Evolutionary conservation across 768 basidiomycete species (phyloP).

Genomic region (Neoboletus brunneissimus): DNA sequence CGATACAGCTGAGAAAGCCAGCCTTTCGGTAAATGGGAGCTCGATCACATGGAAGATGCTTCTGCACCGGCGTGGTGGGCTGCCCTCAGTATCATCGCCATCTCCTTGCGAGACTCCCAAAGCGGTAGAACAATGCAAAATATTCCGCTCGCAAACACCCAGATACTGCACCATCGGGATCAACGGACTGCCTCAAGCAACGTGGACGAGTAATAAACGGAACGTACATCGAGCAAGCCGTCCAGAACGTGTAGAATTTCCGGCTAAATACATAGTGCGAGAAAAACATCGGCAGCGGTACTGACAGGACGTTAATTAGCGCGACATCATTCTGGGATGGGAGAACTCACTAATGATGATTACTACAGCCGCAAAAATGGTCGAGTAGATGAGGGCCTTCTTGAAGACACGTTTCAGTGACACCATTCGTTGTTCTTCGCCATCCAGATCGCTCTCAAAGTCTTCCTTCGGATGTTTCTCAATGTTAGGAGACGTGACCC

Average conservation of each 20-base stretch:
- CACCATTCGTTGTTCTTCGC: conserved; percentile 7
- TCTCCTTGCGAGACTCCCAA: conserved; percentile 36
- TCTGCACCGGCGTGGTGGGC: no score
- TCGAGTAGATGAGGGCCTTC: conserved; percentile 35
- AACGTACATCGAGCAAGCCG: conserved; percentile 37
- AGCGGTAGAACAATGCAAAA: conserved; percentile 39
- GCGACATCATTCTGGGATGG: background rate
- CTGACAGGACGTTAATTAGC: conserved; percentile 18
- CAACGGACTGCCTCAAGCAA: no score
- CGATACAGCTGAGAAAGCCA: no score
- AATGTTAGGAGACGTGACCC: conserved; percentile 4
- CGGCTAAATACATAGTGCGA: conserved; percentile 36
- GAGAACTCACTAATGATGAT: conserved; percentile 31
- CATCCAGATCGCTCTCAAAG: background rate
- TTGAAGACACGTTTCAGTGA: conserved; percentile 31
- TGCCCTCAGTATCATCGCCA: no score
- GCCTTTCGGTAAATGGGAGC: no score
- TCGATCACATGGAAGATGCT: no score
- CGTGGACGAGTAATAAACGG: background rate
- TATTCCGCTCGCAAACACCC: conserved; percentile 36
- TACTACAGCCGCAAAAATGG: conserved; percentile 33
- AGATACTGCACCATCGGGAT: conserved; percentile 25
- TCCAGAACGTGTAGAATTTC: conserved; percentile 39
- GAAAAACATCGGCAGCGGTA: conserved; percentile 41
- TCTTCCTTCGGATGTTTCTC: conserved; percentile 14